These are phyloP conservation scores for Phoma herbarum DNA, from an alignment of 2,329 filamentous ascomycete genomes.

Conservation along the genomic window DNA sequence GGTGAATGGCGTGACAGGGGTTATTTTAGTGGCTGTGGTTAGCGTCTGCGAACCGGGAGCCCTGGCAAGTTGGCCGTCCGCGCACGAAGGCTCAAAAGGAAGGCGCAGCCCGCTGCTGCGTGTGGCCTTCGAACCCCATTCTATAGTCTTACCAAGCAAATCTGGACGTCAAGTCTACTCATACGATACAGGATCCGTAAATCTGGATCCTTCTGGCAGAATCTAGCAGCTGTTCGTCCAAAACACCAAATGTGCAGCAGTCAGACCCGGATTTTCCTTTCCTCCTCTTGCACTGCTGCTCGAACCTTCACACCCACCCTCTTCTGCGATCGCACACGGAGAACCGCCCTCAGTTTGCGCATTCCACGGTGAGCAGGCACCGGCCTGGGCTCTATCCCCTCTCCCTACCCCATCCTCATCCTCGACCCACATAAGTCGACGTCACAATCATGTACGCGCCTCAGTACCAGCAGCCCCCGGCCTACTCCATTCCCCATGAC, in stretches of 20 bases:
- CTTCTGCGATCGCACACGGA: constrained; percentile 32
- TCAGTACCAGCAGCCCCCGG: constrained; percentile 48
- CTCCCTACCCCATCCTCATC: constrained; percentile 11
- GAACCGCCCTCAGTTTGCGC: constrained; percentile 42
- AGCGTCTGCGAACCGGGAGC: constrained; percentile 22
- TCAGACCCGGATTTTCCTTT: constrained; percentile 41
- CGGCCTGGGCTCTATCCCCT: constrained; percentile 37
- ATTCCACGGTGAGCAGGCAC: constrained; percentile 48
- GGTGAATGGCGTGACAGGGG: constrained; percentile 23
- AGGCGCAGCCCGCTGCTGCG: constrained; percentile 32
- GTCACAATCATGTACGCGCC: constrained; percentile 39
- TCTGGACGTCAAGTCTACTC: constrained; percentile 33
- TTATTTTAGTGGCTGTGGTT: not conserved
- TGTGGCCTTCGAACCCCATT: constrained; percentile 25
- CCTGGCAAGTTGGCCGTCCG: constrained; percentile 22
- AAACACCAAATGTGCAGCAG: constrained; percentile 50
- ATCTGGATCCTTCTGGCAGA: constrained; percentile 50
- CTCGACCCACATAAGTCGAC: constrained; percentile 12
- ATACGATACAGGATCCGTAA: constrained; percentile 27
- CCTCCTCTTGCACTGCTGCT: constrained; percentile 45
- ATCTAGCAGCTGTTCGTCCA: constrained; percentile 25
- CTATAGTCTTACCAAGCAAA: constrained; percentile 42
- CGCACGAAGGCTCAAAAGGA: constrained; percentile 34
- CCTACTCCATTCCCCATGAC: constrained; percentile 51
- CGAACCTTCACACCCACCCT: constrained; percentile 35